phyloP scores from a whole-genome alignment of 495 filamentous ascomycete genomes.

The Peziza echinospora region DNA sequence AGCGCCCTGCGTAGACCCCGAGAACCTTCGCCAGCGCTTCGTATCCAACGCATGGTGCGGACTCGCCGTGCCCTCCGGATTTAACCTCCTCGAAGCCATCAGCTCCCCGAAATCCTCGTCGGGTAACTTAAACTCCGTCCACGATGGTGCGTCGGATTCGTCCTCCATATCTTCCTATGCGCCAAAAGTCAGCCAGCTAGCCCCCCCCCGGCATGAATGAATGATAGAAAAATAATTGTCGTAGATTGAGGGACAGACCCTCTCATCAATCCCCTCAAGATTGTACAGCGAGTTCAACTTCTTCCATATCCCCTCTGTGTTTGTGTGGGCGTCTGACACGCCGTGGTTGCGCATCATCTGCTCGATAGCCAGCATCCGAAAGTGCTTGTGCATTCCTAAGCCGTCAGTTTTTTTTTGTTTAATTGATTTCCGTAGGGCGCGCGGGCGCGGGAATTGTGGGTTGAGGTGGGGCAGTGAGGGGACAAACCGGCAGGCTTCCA shows the following conservation, averaged over 20 bases:
- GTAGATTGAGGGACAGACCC: constrained; percentile 32
- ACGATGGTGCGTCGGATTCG: not conserved
- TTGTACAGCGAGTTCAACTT: constrained; percentile 74
- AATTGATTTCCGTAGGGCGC: not conserved
- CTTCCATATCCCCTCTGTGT: constrained; percentile 73
- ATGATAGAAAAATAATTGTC: constrained; percentile 3
- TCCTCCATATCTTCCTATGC: not conserved
- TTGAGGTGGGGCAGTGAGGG: not conserved
- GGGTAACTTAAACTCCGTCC: constrained; percentile 48
- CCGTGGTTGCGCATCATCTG: constrained; percentile 73
- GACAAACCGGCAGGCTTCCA: constrained; percentile 79
- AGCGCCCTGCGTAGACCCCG: constrained; percentile 19
- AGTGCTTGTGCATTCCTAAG: constrained; percentile 89
- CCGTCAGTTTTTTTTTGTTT: constrained; percentile 4
- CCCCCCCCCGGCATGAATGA: not conserved
- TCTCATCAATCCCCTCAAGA: constrained; percentile 68
- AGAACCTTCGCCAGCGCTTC: constrained; percentile 19
- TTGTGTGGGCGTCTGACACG: constrained; percentile 62
- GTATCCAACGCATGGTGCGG: constrained; percentile 32
- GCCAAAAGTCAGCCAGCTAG: not conserved
- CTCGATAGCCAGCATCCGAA: constrained; percentile 77
- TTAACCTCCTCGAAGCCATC: constrained; percentile 46
- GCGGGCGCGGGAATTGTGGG: not conserved
- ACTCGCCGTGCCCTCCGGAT: constrained; percentile 33
- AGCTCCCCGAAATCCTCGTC: constrained; percentile 51